Conservation (phyloP, 2,329 filamentous ascomycete species). For the Hypocreales sp. region DNA sequence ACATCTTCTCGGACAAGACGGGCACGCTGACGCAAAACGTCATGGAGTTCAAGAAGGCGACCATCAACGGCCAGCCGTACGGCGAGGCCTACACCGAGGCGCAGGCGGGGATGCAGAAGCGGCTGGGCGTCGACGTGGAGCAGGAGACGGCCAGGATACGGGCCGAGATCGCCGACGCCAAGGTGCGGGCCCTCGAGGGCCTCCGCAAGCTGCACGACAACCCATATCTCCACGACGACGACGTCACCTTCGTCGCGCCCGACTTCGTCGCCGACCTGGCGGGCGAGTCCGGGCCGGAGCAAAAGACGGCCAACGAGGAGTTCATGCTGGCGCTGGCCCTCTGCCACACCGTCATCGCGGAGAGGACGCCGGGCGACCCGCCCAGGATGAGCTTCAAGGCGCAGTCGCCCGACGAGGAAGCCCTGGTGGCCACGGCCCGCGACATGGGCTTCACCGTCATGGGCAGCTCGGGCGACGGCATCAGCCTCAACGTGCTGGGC, state of each 20-base stretch:
- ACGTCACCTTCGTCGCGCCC: constrained; percentile 82
- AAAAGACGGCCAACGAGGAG: constrained; percentile 62
- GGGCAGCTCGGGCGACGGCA: constrained; percentile 61
- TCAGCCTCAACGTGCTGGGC: constrained; percentile 76
- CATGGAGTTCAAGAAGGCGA: constrained; percentile 99
- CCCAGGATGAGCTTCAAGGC: constrained; percentile 92
- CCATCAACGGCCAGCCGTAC: constrained; percentile 89
- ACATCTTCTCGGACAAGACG: constrained; percentile 98
- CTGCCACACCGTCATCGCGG: constrained; percentile 94
- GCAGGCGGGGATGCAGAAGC: constrained; percentile 88
- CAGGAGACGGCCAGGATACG: constrained; percentile 58
- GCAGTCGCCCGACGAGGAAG: constrained; percentile 92
- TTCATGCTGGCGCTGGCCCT: constrained; percentile 93
- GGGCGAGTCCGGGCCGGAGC: constrained; percentile 61
- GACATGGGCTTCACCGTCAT: constrained; percentile 93
- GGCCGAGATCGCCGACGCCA: constrained; percentile 66
- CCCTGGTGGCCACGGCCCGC: constrained; percentile 81
- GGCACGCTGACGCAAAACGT: constrained; percentile 92
- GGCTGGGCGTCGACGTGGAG: constrained; percentile 75
- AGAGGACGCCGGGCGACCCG: constrained; percentile 75
- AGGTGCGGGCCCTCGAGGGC: constrained; percentile 53
- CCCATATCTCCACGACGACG: constrained; percentile 77
- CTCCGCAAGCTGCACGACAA: constrained; percentile 74
- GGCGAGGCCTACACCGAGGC: constrained; percentile 97
- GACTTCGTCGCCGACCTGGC: constrained; percentile 74